Base-by-base conservation (phyloP, 306 rosid species). In the Pueraria montana region DNA sequence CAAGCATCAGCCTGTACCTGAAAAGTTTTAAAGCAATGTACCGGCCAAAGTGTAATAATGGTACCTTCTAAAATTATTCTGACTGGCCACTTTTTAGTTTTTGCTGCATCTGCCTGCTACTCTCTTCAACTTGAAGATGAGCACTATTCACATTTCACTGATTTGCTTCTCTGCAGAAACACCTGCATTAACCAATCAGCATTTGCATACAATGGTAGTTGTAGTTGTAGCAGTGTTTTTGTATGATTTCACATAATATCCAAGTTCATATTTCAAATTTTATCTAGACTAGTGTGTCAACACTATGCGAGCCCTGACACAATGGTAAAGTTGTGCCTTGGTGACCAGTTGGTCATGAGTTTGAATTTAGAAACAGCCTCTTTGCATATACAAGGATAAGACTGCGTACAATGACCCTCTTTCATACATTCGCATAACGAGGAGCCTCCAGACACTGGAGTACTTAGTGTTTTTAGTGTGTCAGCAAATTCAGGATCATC, bases 21-120 rank as follows among this genome's bases (percentile, higher is more conserved):
- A 52, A 30, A 63, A 56, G 66, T 74, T 79, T 32, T 38, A 45
- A 70, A 49, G 12, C 76, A 24, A 36, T 17, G 80, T 0, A 76
- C 72, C 17, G 77, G 79, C 82, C 74, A 69, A 69, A 7, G 68
- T 77, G 26, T 49, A 77, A 70, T 63, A 76, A 71, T 83, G 79
- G 79, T 30, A 64, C 82, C 53, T 70, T 38, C 77, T 8, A 46
- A 68, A 75, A 27, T 61, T 78, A 20, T 81, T 81, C 66, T 71
- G 34, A 74, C 34, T 27, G 27, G n/a, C 43, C 26, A 56, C 32
- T 11, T 27, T 18, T 18, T 42, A 42, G 55, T 76, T 63, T 55
- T 26, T 62, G 45, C 76, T 50, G 52, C 62, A 27, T 40, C 61
- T 53, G 1, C 67, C 26, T 38, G 53, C n/a, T 45, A 46, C 65